Percentiles rank a stretch among this genome's conserved stretches.
phyloP scores from a whole-genome alignment of 2,329 filamentous ascomycete genomes.

The Xylariaceae sp. region DNA sequence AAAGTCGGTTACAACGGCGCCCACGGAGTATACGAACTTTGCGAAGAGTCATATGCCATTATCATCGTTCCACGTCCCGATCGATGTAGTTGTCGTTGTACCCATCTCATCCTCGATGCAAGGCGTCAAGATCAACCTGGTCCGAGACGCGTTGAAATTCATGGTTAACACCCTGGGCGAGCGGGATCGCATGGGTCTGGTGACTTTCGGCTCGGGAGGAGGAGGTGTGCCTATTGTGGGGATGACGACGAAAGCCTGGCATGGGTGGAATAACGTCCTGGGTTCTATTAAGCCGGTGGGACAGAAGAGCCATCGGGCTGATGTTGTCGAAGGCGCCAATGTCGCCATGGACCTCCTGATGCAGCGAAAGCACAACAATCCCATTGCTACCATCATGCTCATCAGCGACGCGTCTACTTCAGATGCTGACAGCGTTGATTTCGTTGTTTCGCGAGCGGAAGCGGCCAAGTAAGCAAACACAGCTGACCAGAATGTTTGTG shows the following conservation, averaged over 20 bases:
- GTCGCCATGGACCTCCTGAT: constrained; percentile 98
- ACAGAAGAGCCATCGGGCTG: constrained; percentile 92
- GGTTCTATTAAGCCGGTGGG: constrained; percentile 87
- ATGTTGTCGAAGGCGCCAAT: constrained; percentile 96
- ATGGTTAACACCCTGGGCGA: constrained; percentile 87
- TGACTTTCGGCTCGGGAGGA: constrained; percentile 92
- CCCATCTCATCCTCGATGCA: constrained; percentile 99
- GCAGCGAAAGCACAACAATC: constrained; percentile 95
- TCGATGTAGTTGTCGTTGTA: constrained; percentile 94
- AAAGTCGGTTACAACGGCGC: constrained; percentile 80
- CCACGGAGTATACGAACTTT: constrained; percentile 85
- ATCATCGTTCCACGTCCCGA: constrained; percentile 73
- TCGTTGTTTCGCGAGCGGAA: constrained; percentile 93
- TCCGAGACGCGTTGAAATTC: constrained; percentile 88
- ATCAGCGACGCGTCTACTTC: constrained; percentile 97
- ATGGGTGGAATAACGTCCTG: constrained; percentile 82
- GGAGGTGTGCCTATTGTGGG: constrained; percentile 94
- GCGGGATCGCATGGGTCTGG: constrained; percentile 91
- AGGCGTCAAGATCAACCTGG: constrained; percentile 93
- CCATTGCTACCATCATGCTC: constrained; percentile 88
- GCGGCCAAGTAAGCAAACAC: constrained; percentile 74
- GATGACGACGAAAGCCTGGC: constrained; percentile 95
- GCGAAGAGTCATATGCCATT: constrained; percentile 41
- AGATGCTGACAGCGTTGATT: constrained; percentile 92
- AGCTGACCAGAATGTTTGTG: not conserved